Evolutionary conservation across 2,329 filamentous ascomycete genomes (phyloP), one percentile per base, ranked within the genome.

Genomic region (Ophiocordyceps camponoti-leonardi): DNA sequence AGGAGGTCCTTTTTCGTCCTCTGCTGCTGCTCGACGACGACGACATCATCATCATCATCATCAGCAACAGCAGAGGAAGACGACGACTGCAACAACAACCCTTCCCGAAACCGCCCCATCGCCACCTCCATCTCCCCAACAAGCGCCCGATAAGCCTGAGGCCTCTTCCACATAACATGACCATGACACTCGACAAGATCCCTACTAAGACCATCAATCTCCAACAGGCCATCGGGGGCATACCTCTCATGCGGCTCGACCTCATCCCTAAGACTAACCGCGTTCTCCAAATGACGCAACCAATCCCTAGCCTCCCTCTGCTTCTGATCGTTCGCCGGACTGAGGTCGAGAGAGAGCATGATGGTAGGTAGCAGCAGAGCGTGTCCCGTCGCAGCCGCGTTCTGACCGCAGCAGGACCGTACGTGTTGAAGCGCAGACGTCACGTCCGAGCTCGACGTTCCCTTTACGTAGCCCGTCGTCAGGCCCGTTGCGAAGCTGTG

Each of bases 101-200:
- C 35, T 2, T 37, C 47, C 49, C 56, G 60, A 51, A 73, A 75
- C 33, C 56, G 57, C 7, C 54, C 56, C 67, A 77, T 69, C 22
- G 67, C 67, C 45, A 57, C 57, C 48, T 67, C 62, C 54, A 78
- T 66, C 51, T 71, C 67, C 30, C 58, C 59, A 45, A 70, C 61
- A 45, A 77, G 70, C 45, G 72, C 70, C 55, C 69, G 58, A 53
- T 78, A 80, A 1, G 77, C 74, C 58, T 77, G 72, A 1, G 76
- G 76, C 31, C 75, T 64, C 58, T 78, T 77, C 75, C 75, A 79
- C 50, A 79, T 63, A 28, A 78, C 74, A 52, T 75, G 73, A 1
- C 70, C 68, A 54, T 79, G 74, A 51, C 76, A 80, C 60, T 80
- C 76, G 49, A 79, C 75, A 41, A 80, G 63, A 53, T 79, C 75